Conservation (phyloP, 306 rosid species). For the Spatholobus suberectus region DNA sequence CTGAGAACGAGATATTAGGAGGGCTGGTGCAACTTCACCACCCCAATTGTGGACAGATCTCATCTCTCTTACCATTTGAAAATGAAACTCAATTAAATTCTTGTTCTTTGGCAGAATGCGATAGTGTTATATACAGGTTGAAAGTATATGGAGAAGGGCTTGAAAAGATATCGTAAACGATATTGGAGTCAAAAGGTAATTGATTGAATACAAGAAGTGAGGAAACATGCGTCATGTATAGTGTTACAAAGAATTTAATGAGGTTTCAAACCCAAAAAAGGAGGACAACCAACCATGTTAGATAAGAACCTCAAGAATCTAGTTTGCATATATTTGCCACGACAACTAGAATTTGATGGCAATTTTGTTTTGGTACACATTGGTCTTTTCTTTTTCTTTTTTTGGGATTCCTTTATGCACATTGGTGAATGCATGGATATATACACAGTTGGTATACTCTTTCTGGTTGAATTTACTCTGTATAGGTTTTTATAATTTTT, state of each 20-base stretch:
- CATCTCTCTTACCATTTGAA: background rate
- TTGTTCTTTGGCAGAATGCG: background rate
- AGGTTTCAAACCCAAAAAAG: background rate
- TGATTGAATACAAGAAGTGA: too few relatives aligned
- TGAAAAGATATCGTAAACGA: too few relatives aligned
- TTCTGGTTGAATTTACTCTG: background rate
- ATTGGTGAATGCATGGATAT: background rate
- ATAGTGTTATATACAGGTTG: too few relatives aligned
- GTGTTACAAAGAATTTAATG: too few relatives aligned
- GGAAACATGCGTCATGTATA: too few relatives aligned
- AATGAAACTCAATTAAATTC: too few relatives aligned
- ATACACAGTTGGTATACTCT: background rate
- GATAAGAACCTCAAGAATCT: background rate
- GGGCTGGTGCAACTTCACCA: slow-evolving; percentile 47
- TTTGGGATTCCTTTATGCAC: background rate
- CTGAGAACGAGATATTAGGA: background rate
- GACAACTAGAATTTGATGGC: background rate
- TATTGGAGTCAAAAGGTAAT: background rate
- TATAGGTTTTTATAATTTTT: background rate
- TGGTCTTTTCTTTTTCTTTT: background rate
- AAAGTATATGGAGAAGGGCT: too few relatives aligned
- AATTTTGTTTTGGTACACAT: too few relatives aligned
- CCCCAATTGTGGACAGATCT: background rate
- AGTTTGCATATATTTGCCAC: too few relatives aligned
- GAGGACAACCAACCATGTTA: background rate